Evolutionary conservation across 805 yeast genomes (phyloP).

Genomic region (Osmozyma mogii): DNA sequence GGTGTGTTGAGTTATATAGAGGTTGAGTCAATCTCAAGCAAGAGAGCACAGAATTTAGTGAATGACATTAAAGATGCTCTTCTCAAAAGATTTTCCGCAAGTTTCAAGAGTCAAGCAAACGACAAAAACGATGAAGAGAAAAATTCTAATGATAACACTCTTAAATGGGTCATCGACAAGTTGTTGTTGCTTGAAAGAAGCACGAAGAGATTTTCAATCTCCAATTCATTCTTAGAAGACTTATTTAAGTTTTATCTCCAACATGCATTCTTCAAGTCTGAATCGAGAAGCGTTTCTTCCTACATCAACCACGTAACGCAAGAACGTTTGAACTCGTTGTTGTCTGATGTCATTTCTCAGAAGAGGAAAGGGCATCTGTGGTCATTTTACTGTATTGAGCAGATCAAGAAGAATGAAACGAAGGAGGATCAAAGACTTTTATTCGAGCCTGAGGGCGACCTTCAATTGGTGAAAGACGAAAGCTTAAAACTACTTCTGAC

Average conservation of each 20-base stretch:
- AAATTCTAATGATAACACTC: slow-evolving; percentile 26
- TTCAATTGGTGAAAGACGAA: slow-evolving; percentile 39
- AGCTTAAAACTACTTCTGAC: slow-evolving; percentile 39
- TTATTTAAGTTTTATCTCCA: slow-evolving; percentile 32
- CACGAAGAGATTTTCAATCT: slow-evolving; percentile 26
- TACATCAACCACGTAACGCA: slow-evolving; percentile 38
- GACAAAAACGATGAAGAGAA: slow-evolving; percentile 12
- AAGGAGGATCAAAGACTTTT: slow-evolving; percentile 13
- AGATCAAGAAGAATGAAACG: slow-evolving; percentile 21
- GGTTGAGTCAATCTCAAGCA: no score
- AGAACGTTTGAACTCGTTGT: slow-evolving; percentile 61
- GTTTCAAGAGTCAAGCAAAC: slow-evolving; percentile 10
- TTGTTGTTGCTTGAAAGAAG: slow-evolving; percentile 44
- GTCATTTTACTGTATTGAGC: slow-evolving; percentile 48
- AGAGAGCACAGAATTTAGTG: slow-evolving; percentile 13
- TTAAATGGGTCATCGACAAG: slow-evolving; percentile 56
- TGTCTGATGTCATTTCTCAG: slow-evolving; percentile 47
- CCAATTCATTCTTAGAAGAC: slow-evolving; percentile 21
- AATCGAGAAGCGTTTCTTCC: slow-evolving; percentile 16
- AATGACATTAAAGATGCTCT: slow-evolving; percentile 16
- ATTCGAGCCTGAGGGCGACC: slow-evolving; percentile 52
- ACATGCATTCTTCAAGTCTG: slow-evolving; percentile 32
- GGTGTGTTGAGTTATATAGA: slow-evolving; percentile 15
- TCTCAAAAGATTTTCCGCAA: slow-evolving; percentile 16
- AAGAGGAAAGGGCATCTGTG: slow-evolving; percentile 44